These are phyloP conservation scores for Lithocarpus polystachyus DNA, from an alignment of 306 rosid species.

Conservation along the genomic window DNA sequence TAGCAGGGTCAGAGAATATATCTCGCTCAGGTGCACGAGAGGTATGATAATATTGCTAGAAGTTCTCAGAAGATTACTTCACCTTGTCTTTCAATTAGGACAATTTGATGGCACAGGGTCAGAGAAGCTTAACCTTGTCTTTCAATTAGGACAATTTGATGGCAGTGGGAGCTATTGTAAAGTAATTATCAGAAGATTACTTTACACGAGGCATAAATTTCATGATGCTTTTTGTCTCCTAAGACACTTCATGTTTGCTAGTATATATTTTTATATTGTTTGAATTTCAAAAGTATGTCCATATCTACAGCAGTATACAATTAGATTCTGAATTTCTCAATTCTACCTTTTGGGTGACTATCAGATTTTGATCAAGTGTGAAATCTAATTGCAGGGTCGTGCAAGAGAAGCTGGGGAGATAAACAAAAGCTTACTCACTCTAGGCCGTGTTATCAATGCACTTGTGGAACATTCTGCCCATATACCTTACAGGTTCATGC, in stretches of 20 bases:
- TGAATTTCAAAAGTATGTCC: background rate
- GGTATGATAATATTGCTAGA: constrained; percentile 35
- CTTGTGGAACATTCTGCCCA: constrained; percentile 92
- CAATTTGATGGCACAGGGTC: background rate
- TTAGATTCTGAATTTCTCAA: background rate
- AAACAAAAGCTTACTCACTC: constrained; percentile 95
- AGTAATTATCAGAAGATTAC: background rate
- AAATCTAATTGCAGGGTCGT: constrained; percentile 59
- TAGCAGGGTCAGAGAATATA: constrained; percentile 97
- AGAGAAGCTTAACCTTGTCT: background rate
- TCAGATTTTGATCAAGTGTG: background rate
- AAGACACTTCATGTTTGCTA: background rate
- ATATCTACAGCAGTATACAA: background rate
- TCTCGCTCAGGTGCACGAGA: constrained; percentile 97
- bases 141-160: background rate
- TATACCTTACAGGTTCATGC: constrained; percentile 79
- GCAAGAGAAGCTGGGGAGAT: constrained; percentile 99
- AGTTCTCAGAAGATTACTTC: background rate
- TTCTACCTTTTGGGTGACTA: background rate
- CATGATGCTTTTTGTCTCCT: background rate
- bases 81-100: background rate
- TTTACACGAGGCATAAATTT: background rate
- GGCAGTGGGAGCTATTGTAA: background rate
- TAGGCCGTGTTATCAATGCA: constrained; percentile 96
- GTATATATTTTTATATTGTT: background rate